Conservation (phyloP, 2,329 filamentous ascomycete species). For the Sporothrix dimorphospora region DNA sequence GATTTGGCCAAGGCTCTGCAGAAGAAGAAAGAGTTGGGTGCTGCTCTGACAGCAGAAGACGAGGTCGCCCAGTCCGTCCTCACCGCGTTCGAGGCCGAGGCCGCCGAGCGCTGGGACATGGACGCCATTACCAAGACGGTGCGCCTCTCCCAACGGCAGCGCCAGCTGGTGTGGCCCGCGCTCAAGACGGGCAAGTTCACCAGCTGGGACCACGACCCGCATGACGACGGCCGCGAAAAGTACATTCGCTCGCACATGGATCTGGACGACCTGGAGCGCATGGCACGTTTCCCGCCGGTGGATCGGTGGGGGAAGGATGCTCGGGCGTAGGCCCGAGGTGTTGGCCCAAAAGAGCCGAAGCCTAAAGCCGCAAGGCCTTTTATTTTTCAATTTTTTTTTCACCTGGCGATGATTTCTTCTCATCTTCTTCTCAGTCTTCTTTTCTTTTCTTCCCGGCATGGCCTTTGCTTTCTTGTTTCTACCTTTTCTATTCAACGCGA, state of each 20-base stretch:
- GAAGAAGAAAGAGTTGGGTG: constrained; percentile 40
- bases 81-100: constrained; percentile 73
- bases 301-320: constrained; percentile 58
- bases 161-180: constrained; percentile 78
- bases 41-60: constrained; percentile 46
- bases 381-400: not conserved
- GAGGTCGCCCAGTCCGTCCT: constrained; percentile 55
- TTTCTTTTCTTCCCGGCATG: constrained; percentile 1
- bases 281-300: constrained; percentile 71
- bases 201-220: constrained; percentile 83
- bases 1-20: constrained; percentile 63
- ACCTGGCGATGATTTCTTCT: not conserved
- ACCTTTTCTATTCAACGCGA: constrained; percentile 7
- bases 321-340: not conserved
- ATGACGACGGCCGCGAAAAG: constrained; percentile 69
- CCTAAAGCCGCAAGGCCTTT: not conserved
- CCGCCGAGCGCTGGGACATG: constrained; percentile 78
- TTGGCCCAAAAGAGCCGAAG: no score
- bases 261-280: constrained; percentile 77
- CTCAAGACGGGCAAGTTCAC: constrained; percentile 75
- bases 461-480: constrained; percentile 1
- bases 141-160: constrained; percentile 74
- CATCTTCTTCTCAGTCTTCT: constrained; percentile 1
- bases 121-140: constrained; percentile 74
- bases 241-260: constrained; percentile 86